Evolutionary conservation across 257 asterid genomes (phyloP), one percentile per base, ranked within the genome.

Genomic region (Rauvolfia tetraphylla): DNA sequence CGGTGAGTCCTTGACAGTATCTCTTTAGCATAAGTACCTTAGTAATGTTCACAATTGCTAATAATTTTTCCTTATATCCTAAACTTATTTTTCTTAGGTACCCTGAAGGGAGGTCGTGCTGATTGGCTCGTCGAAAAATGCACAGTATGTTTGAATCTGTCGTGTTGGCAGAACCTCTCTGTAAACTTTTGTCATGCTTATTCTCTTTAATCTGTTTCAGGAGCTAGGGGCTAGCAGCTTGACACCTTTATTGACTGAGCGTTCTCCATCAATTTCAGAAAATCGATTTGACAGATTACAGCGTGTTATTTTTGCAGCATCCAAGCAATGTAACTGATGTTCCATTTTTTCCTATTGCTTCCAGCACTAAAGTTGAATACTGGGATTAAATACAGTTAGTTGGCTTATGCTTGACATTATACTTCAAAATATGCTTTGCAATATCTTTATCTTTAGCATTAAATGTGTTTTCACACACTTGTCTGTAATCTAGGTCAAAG

Each of bases 91-190:
- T 33, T 65, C 79, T 27, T 80, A 95, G 99, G 99, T 75, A 86
- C 96, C 70, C 84, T 95, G 23, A 95, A 95, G 88, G 99, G 99
- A 76, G 97, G 99, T 42, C 87, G 99, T n/a, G 94, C 94, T 67
- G 99, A 93, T 87, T 95, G 99, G 99, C 96, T 95, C 14, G 94
- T 91, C 68, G 99, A 95, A 88, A 95, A 95, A 91, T 93, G 99
- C 92, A 91, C 98, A 9, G 99, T 93, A 87, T 82, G 90, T 81
- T 72, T 81, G 68, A 65, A 78, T 83, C 73, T 78, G 12, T 39
- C 68, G 74, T 75, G 76, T 75, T 77, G 75, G 81, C 75, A 58
- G 42, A 49, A 42, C 76, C 53, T 36, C 46, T 79, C 69, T 72
- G 31, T 68, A 33, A 27, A 63, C 59, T 41, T 49, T 27, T 42